These are phyloP conservation scores for Melanogaster broomeanus DNA, from an alignment of 768 basidiomycete species.

Conservation along the genomic window DNA sequence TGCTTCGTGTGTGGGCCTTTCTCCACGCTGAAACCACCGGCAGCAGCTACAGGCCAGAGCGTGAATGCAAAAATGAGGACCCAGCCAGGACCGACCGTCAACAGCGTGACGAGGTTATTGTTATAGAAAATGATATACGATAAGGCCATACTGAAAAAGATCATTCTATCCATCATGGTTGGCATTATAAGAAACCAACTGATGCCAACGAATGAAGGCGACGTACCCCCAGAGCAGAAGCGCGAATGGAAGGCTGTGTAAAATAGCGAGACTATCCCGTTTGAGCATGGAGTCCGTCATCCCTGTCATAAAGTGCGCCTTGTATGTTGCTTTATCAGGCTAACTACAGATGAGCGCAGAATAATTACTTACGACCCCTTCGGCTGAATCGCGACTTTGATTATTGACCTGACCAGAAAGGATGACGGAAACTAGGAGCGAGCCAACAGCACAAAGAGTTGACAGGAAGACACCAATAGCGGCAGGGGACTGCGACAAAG, in stretches of 20 bases:
- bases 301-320: constrained; percentile 16
- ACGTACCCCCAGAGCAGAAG: constrained; percentile 34
- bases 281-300: constrained; percentile 14
- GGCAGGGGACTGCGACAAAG: neutral
- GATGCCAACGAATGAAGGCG: neutral
- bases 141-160: too few relatives aligned
- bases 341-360: too few relatives aligned
- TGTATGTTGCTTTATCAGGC: too few relatives aligned
- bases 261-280: constrained; percentile 30
- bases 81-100: neutral
- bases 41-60: neutral
- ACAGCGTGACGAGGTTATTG: neutral
- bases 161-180: too few relatives aligned
- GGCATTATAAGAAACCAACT: too few relatives aligned
- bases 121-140: neutral
- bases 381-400: constrained; percentile 16
- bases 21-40: neutral
- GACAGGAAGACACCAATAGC: constrained; percentile 38
- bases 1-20: neutral
- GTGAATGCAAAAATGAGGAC: neutral
- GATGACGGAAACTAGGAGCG: constrained; percentile 36
- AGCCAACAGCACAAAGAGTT: constrained; percentile 35
- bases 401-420: constrained; percentile 38
- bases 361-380: constrained; percentile 27
- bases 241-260: constrained; percentile 35